These are phyloP conservation scores for Xylariomycetidae sp. DNA, from an alignment of 2,329 filamentous ascomycete genomes.

Conservation along the genomic window DNA sequence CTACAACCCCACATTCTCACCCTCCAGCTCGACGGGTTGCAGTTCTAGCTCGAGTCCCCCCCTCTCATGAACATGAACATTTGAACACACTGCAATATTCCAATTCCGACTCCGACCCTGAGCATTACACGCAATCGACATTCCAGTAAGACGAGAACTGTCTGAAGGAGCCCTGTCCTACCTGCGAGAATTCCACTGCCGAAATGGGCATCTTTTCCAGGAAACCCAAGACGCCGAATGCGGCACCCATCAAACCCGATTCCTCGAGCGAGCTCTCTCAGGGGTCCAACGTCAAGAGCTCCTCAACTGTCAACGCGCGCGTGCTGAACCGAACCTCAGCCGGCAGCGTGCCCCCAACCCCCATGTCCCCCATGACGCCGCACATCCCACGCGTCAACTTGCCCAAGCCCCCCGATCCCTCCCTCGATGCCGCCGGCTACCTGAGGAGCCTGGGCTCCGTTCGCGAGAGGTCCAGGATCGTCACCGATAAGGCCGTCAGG, in stretches of 20 bases:
- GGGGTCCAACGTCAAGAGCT: conserved; percentile 43
- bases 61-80: too few species aligned
- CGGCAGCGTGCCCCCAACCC: conserved; percentile 44
- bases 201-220: conserved; percentile 54
- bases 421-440: conserved; percentile 83
- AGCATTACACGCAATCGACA: background rate
- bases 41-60: too few species aligned
- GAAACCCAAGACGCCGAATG: conserved; percentile 48
- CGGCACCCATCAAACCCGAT: conserved; percentile 48
- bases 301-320: conserved; percentile 30
- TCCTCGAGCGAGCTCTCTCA: too few species aligned
- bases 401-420: conserved; percentile 80
- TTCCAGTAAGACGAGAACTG: too few species aligned
- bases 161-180: too few species aligned
- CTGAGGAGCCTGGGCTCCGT: conserved; percentile 86
- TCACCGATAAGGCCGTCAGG: conserved; percentile 71
- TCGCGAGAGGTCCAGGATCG: conserved; percentile 68
- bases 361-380: conserved; percentile 49
- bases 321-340: conserved; percentile 47
- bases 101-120: too few species aligned
- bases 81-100: too few species aligned
- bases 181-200: too few species aligned
- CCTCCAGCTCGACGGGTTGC: too few species aligned
- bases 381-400: conserved; percentile 70
- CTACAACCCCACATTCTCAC: too few species aligned